Evolutionary conservation across 1,139 yeast species (phyloP), one percentile per base, ranked within the genome.

Genomic region (Candida freyschussii): DNA sequence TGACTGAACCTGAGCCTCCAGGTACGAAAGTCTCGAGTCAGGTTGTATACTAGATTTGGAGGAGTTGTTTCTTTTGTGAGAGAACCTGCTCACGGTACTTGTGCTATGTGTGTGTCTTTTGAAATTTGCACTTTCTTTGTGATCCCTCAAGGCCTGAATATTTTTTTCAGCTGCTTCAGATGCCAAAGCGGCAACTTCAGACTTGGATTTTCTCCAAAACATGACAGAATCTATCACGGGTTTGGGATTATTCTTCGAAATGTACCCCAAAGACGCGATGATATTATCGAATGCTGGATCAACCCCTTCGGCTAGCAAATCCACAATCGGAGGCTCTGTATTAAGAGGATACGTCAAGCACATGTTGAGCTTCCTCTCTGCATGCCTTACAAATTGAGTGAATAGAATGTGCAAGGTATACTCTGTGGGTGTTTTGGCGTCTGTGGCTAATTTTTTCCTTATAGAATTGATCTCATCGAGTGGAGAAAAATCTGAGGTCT

Each of bases 201-300:
- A 78, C 55, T 91, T 80, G 5, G 93, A 76, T 56, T 89, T 86
- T 39, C 98, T 70, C 99, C 99, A 91, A 53, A 84, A 89, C 97
- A 93, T 89, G 39, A 91, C 96, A 15, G 95, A 85, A 56, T 93
- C 98, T 27, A 93, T 89, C 4, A 93, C 96, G 0, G 96, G 95
- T 51, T 87, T 89, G 1, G 97, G 97, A 47, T 87, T 85, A 22
- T 81, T 69, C 37, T 87, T 69, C 1, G 98, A 95, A 24, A 91
- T 84, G 54, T 84, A 86, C 3, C 98, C 98, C 40, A 91, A 64
- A 0, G 96, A 81, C 9, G 77, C 76, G 17, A 93, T 76, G 35
- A 87, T 82, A 48, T 82, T 77, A 58, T 91, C 98, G 54, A 91
- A 89, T 18, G 73, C 75, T 0, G 82, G 78, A 53, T 91, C 98